A percentile compares a stretch with the other conserved stretches of the same genome.
These are phyloP conservation scores for Monilinia laxa DNA, from an alignment of 2,329 filamentous ascomycete genomes.

Conservation along the genomic window DNA sequence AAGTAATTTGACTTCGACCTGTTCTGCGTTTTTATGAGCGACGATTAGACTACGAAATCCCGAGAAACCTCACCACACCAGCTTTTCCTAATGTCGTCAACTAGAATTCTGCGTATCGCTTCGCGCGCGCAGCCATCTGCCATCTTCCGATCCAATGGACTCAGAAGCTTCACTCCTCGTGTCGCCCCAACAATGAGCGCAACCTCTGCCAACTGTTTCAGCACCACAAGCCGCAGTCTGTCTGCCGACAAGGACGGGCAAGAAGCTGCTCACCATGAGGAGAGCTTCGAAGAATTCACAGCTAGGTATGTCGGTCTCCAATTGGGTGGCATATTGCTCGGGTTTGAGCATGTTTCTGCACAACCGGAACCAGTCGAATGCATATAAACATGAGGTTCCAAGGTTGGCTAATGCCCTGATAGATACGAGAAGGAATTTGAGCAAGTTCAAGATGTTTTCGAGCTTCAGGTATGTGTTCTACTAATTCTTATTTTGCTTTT, in stretches of 20 bases:
- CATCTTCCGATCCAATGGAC: conserved; percentile 63
- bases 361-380: conserved; percentile 27
- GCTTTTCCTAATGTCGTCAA: conserved; percentile 59
- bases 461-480: conserved; percentile 79
- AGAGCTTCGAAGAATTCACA: conserved; percentile 99
- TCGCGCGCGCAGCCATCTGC: conserved; percentile 60
- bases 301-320: conserved; percentile 67
- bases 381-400: conserved; percentile 43
- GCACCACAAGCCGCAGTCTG: conserved; percentile 54
- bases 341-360: conserved; percentile 32
- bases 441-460: conserved; percentile 94
- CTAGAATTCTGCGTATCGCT: conserved; percentile 68
- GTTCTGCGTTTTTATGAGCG: too few relatives aligned
- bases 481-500: neutral
- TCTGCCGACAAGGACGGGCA: conserved; percentile 53
- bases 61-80: conserved; percentile 27
- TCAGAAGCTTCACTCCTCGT: conserved; percentile 57
- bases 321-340: conserved; percentile 29
- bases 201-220: conserved; percentile 57
- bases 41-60: conserved; percentile 22
- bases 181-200: conserved; percentile 51
- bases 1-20: conserved; percentile 23
- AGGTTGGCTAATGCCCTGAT: conserved; percentile 40
- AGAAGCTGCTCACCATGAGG: conserved; percentile 69
- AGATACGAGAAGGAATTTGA: conserved; percentile 99